phyloP scores from a whole-genome alignment of 2,329 filamentous ascomycete genomes.

The Nigrospora oryzae region DNA sequence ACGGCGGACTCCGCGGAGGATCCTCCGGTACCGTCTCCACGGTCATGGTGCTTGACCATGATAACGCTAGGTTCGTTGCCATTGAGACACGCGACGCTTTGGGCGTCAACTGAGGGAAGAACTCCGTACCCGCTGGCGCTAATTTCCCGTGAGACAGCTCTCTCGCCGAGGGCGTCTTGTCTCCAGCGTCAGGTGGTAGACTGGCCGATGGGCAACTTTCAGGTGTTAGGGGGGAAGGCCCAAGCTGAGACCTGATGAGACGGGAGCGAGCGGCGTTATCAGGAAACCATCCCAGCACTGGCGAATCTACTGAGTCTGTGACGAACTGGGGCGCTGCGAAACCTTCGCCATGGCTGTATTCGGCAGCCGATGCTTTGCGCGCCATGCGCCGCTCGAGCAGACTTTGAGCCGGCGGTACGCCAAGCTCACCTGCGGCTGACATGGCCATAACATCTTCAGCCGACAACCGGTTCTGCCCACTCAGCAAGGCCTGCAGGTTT shows the following conservation, averaged over 20 bases:
- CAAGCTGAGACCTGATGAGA: slow-evolving; percentile 1
- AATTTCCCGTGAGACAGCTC: too few species aligned
- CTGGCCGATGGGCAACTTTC: too few species aligned
- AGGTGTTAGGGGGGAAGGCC: slow-evolving; percentile 2
- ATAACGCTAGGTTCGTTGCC: not conserved
- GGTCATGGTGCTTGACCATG: slow-evolving; percentile 17
- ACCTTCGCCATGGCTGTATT: slow-evolving; percentile 7
- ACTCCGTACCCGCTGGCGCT: too few species aligned
- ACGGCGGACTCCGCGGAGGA: not conserved
- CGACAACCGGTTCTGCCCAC: too few species aligned
- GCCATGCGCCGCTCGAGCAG: slow-evolving; percentile 13
- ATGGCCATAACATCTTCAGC: not conserved
- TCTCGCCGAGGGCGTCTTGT: too few species aligned
- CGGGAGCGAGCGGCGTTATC: slow-evolving; percentile 3
- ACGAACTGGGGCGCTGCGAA: not conserved
- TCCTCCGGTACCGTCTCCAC: slow-evolving; percentile 6
- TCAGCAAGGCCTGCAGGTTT: too few species aligned
- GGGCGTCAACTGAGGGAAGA: too few species aligned
- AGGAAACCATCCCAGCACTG: slow-evolving; percentile 14
- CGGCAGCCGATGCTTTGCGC: slow-evolving; percentile 12
- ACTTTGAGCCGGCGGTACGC: slow-evolving; percentile 1
- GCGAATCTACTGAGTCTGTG: slow-evolving; percentile 10
- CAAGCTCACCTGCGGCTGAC: not conserved
- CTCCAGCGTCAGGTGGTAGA: too few species aligned
- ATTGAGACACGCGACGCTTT: too few species aligned